Percentiles rank a stretch among this genome's conserved stretches.
These are phyloP conservation scores for Acacia confusa DNA, from an alignment of 306 rosid species.

Conservation along the genomic window DNA sequence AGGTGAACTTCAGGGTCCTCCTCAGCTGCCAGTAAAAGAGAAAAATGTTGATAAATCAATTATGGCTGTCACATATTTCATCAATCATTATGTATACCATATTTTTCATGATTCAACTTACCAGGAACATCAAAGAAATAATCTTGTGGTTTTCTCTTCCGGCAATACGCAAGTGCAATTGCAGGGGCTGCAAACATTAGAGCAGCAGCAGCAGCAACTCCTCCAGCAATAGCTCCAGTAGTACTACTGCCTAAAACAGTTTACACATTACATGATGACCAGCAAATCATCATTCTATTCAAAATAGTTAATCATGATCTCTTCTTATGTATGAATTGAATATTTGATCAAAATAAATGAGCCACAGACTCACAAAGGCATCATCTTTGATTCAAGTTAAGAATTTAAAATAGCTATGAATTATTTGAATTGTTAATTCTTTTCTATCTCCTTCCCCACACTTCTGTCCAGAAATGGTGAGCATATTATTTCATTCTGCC, in stretches of 20 bases:
- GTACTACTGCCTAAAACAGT: conserved; percentile 43
- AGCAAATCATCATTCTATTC: not conserved
- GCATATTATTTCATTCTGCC: no score
- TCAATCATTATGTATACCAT: not conserved
- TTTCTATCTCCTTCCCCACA: not conserved
- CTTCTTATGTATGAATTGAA: not conserved
- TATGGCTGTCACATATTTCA: conserved; percentile 1
- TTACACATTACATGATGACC: not conserved
- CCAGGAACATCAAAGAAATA: conserved; percentile 78
- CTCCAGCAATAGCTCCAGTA: conserved; percentile 78
- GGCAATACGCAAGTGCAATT: conserved; percentile 66
- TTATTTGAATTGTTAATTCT: not conserved
- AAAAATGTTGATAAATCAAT: conserved; percentile 14
- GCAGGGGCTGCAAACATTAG: conserved; percentile 70
- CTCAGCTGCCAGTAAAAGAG: conserved; percentile 13
- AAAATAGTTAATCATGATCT: not conserved
- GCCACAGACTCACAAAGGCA: not conserved
- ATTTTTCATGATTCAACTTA: conserved; percentile 36
- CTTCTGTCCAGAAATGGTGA: not conserved
- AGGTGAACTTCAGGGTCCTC: conserved; percentile 33
- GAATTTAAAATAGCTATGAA: not conserved
- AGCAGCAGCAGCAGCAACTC: conserved; percentile 71
- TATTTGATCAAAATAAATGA: not conserved
- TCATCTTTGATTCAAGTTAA: not conserved
- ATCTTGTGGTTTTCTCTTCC: conserved; percentile 54